phyloP scores from a whole-genome alignment of 2,329 filamentous ascomycete genomes.

The Hymenoscyphus fructigenus region DNA sequence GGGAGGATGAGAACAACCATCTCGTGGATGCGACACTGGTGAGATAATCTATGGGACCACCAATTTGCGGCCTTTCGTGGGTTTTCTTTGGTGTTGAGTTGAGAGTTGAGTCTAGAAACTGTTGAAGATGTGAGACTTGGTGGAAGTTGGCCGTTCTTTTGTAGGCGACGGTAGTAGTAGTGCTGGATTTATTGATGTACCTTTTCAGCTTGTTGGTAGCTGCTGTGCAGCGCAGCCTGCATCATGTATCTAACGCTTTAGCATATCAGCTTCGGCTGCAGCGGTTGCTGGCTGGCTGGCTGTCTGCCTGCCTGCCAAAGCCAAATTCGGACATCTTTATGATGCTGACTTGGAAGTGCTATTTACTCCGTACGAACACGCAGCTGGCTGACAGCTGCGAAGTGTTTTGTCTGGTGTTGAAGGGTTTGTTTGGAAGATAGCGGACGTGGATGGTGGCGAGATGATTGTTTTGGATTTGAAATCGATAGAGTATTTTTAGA shows the following conservation, averaged over 20 bases:
- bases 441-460: not conserved
- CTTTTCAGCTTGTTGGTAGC: not conserved
- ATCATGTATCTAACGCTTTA: not conserved
- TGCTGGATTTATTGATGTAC: not conserved
- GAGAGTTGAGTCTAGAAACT: not conserved
- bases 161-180: not conserved
- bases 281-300: not conserved
- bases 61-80: not conserved
- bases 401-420: too few relatives aligned
- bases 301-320: not conserved
- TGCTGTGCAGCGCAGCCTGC: not conserved
- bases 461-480: not conserved
- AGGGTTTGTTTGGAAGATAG: not conserved
- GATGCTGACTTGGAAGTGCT: not conserved
- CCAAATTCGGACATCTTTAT: not conserved
- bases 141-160: too few relatives aligned
- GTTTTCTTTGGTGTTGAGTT: not conserved
- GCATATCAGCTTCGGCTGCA: not conserved
- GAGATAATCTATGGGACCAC: not conserved
- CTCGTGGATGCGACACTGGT: not conserved
- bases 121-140: not conserved
- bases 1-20: not conserved
- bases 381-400: too few relatives aligned
- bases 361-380: too few relatives aligned
- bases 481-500: not conserved